A percentile compares a stretch with the other conserved stretches of the same genome.
phyloP scores from a whole-genome alignment of 495 filamentous ascomycete species.

The Aspergillus diversus region DNA sequence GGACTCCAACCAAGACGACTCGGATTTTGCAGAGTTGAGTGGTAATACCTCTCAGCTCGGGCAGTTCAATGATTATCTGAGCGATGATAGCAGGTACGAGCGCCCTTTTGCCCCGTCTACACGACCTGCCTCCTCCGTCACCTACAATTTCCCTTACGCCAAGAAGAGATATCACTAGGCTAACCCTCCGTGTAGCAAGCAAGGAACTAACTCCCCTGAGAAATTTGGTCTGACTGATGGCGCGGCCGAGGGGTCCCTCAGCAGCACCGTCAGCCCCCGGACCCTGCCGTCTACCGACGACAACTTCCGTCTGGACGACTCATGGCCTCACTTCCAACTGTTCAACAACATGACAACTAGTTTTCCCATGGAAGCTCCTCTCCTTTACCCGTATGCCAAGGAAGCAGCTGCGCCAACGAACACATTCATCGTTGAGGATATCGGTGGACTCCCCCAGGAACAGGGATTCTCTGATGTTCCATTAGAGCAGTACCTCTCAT shows the following conservation, averaged over 20 bases:
- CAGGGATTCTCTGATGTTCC: slow-evolving; percentile 40
- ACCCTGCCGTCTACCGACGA: slow-evolving; percentile 50
- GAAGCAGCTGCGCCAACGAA: slow-evolving; percentile 30
- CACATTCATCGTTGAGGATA: slow-evolving; percentile 48
- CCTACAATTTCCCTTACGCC: too few species aligned
- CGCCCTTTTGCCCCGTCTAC: background rate
- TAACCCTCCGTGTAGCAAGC: slow-evolving; percentile 26
- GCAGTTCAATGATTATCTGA: slow-evolving; percentile 30
- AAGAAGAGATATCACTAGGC: slow-evolving; percentile 24
- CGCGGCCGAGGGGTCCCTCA: slow-evolving; percentile 39
- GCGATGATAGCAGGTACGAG: slow-evolving; percentile 36
- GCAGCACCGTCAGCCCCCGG: slow-evolving; percentile 47
- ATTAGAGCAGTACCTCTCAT: slow-evolving; percentile 37
- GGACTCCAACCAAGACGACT: slow-evolving; percentile 48
- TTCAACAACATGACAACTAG: slow-evolving; percentile 40
- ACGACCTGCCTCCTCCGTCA: background rate
- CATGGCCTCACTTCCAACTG: slow-evolving; percentile 48
- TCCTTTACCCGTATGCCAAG: slow-evolving; percentile 47
- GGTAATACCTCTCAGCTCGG: slow-evolving; percentile 30
- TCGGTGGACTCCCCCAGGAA: slow-evolving; percentile 38
- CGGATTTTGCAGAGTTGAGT: slow-evolving; percentile 43
- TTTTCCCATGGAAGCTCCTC: slow-evolving; percentile 42
- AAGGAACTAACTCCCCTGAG: slow-evolving; percentile 37
- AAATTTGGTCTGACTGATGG: slow-evolving; percentile 39
- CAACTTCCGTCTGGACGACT: slow-evolving; percentile 47